Percentiles rank a stretch among this genome's conserved stretches.
phyloP scores from a whole-genome alignment of 495 filamentous ascomycete species.

The Penicillium soppii region DNA sequence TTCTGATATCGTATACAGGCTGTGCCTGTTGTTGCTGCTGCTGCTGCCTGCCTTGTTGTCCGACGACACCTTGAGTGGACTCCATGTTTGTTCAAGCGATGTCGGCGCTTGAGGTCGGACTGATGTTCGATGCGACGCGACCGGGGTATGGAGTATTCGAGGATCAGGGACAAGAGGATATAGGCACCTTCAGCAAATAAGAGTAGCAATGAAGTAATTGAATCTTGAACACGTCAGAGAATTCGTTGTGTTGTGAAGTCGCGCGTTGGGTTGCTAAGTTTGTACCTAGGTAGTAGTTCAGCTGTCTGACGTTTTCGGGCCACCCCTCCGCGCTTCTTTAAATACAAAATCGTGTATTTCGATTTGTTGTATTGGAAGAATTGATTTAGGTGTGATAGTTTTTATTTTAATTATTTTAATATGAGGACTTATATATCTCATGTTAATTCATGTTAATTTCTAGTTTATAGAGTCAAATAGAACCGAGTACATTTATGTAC shows the following conservation, averaged over 20 bases:
- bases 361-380: too few relatives aligned
- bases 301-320: constrained; percentile 23
- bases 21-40: constrained; percentile 32
- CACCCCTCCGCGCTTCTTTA: constrained; percentile 7
- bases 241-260: neutral
- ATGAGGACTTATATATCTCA: too few relatives aligned
- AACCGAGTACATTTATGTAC: neutral
- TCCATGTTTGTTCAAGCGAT: constrained; percentile 48
- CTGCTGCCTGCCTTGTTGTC: constrained; percentile 57
- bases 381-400: too few relatives aligned
- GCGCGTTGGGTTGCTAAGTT: too few relatives aligned
- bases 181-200: too few relatives aligned
- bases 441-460: too few relatives aligned
- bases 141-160: neutral
- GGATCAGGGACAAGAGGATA: neutral
- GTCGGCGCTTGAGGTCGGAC: neutral
- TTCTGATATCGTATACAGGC: constrained; percentile 71
- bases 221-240: too few relatives aligned
- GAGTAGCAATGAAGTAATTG: too few relatives aligned
- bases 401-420: too few relatives aligned
- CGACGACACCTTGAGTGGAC: constrained; percentile 50
- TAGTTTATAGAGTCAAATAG: too few relatives aligned
- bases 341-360: neutral
- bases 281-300: constrained; percentile 16
- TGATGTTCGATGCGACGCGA: constrained; percentile 4